Percentiles rank a stretch among this genome's conserved stretches.
Evolutionary conservation across 345 rosid species (phyloP).

Genomic region (Brassica carinata): DNA sequence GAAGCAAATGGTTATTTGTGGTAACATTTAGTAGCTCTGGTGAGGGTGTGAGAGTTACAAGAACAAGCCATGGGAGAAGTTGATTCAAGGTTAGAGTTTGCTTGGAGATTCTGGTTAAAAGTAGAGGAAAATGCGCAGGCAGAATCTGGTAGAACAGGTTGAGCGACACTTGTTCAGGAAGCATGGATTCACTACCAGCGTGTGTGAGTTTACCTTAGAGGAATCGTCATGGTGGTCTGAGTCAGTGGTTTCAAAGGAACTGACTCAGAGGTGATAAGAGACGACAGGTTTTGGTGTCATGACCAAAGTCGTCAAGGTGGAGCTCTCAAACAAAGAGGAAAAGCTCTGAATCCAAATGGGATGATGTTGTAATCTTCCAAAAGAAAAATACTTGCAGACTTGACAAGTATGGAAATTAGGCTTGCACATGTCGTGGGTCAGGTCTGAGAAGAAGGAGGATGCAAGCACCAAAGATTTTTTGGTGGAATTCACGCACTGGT

Average conservation of each 20-base stretch:
- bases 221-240: neutral
- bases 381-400: neutral
- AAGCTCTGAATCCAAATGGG: neutral
- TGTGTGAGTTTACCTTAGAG: neutral
- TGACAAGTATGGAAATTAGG: neutral
- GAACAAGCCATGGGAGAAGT: too few species aligned
- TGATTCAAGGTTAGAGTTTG: too few species aligned
- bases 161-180: neutral
- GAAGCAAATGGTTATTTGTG: neutral
- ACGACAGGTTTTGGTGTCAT: neutral
- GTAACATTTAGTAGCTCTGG: neutral
- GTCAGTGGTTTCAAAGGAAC: neutral
- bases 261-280: too few species aligned
- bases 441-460: neutral
- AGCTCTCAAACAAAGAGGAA: neutral
- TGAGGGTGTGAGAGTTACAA: too few species aligned
- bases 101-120: too few species aligned
- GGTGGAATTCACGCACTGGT: neutral
- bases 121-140: neutral
- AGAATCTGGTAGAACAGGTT: neutral
- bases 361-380: neutral
- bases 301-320: neutral
- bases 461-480: neutral
- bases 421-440: neutral
- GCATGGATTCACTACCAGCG: neutral